Conservation (phyloP, 371 early-diverging fungal species). For the Globomyces sp. region DNA sequence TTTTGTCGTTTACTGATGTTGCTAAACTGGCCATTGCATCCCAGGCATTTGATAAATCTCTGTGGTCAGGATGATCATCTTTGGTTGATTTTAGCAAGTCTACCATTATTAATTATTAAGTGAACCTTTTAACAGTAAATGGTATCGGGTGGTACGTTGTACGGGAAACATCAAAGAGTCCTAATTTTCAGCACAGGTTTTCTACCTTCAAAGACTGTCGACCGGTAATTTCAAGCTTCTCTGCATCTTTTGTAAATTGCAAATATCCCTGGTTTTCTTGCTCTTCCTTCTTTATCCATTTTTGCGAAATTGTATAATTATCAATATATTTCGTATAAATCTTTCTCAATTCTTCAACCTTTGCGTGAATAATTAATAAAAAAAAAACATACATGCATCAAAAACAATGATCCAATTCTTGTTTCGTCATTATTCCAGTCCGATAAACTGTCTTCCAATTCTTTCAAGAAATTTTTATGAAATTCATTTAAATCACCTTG, state of each 20-base stretch:
- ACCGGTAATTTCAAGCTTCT: slow-evolving; percentile 24
- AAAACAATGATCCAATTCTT: slow-evolving; percentile 39
- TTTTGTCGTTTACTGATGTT: slow-evolving; percentile 65
- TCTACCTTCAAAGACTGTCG: slow-evolving; percentile 34
- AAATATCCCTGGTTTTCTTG: slow-evolving; percentile 35
- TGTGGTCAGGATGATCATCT: slow-evolving; percentile 60
- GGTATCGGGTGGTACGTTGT: slow-evolving; percentile 67
- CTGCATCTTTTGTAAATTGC: slow-evolving; percentile 37
- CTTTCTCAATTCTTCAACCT: slow-evolving; percentile 18
- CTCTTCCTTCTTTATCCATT: slow-evolving; percentile 37
- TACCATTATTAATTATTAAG: neutral
- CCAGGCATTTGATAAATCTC: slow-evolving; percentile 56
- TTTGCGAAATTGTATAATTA: slow-evolving; percentile 35
- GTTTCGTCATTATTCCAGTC: slow-evolving; percentile 34
- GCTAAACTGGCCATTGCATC: slow-evolving; percentile 63
- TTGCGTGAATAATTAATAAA: too few species aligned
- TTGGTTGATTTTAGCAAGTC: slow-evolving; percentile 66
- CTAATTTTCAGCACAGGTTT: slow-evolving; percentile 1
- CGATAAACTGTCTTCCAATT: slow-evolving; percentile 34
- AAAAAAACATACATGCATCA: slow-evolving; percentile 25
- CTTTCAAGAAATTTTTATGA: slow-evolving; percentile 32
- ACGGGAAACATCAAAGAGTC: slow-evolving; percentile 69
- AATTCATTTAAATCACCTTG: slow-evolving; percentile 37
- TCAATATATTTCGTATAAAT: slow-evolving; percentile 42
- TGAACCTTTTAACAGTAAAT: slow-evolving; percentile 55